Evolutionary conservation across 129 eudicot species (phyloP).

Genomic region (sunflower (Helianthus annuus)): DNA sequence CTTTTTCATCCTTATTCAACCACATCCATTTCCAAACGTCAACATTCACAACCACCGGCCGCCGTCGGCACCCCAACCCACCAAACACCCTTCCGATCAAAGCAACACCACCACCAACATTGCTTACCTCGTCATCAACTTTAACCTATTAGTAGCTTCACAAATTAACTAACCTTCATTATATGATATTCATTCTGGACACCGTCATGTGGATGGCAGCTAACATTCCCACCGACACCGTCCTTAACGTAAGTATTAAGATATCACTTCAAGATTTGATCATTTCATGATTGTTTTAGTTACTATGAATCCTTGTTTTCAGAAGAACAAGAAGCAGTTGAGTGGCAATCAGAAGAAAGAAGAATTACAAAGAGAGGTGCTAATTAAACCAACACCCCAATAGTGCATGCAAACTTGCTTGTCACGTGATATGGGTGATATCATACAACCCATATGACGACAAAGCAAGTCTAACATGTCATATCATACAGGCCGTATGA

Average conservation of each 20-base stretch:
- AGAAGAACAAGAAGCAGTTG: constrained; percentile 43
- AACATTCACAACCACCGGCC: constrained; percentile 31
- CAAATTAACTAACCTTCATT: constrained; percentile 20
- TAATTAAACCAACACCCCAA: too few relatives aligned
- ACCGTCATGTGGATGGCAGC: constrained; percentile 36
- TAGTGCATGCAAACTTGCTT: too few relatives aligned
- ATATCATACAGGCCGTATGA: too few relatives aligned
- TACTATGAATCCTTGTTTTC: background rate
- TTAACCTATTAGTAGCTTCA: background rate
- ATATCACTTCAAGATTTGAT: too few relatives aligned
- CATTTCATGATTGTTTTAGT: background rate
- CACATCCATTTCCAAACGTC: constrained; percentile 31
- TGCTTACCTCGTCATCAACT: constrained; percentile 34
- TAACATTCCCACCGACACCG: constrained; percentile 13
- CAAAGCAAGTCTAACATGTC: too few relatives aligned
- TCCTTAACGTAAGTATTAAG: constrained; percentile 14
- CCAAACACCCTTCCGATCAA: constrained; percentile 38
- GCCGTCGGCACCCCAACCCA: constrained; percentile 10
- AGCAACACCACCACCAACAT: constrained; percentile 34
- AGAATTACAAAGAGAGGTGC: constrained; percentile 92
- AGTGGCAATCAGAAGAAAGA: constrained; percentile 63
- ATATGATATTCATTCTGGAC: background rate
- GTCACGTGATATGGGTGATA: too few relatives aligned
- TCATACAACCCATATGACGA: too few relatives aligned
- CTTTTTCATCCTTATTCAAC: constrained; percentile 27